Evolutionary conservation across 2,329 filamentous ascomycete genomes (phyloP).

Genomic region (Lachnellula suecica): DNA sequence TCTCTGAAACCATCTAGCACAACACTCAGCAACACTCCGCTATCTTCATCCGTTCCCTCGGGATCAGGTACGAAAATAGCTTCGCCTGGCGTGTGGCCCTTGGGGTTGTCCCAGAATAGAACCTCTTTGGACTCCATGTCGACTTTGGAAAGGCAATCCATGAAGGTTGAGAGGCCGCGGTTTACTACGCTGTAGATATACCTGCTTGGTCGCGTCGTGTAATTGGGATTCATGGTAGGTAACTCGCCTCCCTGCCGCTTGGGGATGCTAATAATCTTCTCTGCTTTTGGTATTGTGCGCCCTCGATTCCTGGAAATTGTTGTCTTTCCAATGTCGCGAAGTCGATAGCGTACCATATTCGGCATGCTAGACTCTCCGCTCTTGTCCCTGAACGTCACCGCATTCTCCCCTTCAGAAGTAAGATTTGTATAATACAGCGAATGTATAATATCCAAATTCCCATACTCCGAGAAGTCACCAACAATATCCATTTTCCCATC

Average conservation of each 20-base stretch:
- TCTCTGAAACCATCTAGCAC: conserved; percentile 60
- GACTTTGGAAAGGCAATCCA: conserved; percentile 65
- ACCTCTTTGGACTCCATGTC: conserved; percentile 54
- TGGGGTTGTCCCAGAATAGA: conserved; percentile 54
- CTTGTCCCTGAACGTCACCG: conserved; percentile 29
- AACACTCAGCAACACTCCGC: conserved; percentile 60
- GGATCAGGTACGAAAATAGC: conserved; percentile 63
- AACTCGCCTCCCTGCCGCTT: conserved; percentile 60
- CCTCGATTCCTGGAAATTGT: background rate
- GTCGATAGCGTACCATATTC: conserved; percentile 18
- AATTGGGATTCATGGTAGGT: conserved; percentile 63
- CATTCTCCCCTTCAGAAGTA: conserved; percentile 45
- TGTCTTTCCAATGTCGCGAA: conserved; percentile 5
- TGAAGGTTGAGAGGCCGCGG: conserved; percentile 57
- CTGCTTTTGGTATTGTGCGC: conserved; percentile 10
- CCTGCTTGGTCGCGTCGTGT: conserved; percentile 50
- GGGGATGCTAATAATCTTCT: conserved; percentile 46
- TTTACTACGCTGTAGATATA: conserved; percentile 60
- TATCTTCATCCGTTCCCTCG: conserved; percentile 53
- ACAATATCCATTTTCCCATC: conserved; percentile 52
- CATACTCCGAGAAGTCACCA: conserved; percentile 65
- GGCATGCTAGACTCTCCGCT: conserved; percentile 44
- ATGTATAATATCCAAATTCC: conserved; percentile 63
- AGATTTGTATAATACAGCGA: conserved; percentile 70
- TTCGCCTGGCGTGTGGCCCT: conserved; percentile 67